Evolutionary conservation across 2,329 filamentous ascomycete genomes (phyloP).

Genomic region (Cladosporium phlei): DNA sequence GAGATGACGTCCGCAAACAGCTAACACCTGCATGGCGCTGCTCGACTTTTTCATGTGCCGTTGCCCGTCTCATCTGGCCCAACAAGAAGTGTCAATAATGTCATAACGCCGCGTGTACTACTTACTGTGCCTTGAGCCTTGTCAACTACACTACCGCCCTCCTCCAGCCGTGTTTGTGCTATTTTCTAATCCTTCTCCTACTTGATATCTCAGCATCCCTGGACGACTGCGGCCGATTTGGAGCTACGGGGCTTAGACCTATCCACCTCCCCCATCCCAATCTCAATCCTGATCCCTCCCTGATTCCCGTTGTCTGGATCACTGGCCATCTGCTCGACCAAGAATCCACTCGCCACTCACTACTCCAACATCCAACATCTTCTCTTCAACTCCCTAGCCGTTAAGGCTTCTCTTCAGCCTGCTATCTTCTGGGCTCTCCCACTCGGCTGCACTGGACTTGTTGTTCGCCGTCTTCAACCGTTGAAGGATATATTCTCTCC

Average conservation of each 20-base stretch:
- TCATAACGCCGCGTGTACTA: conserved; percentile 7
- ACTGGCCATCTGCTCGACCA: conserved; percentile 1
- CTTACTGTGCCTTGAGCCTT: too few relatives aligned
- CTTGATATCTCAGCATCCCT: background rate
- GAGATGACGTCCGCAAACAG: conserved; percentile 11
- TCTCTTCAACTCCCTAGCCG: background rate
- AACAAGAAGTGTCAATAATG: too few relatives aligned
- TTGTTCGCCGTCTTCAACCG: background rate
- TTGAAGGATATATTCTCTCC: background rate
- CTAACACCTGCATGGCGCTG: too few relatives aligned
- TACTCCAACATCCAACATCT: conserved; percentile 7
- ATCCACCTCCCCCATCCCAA: too few relatives aligned
- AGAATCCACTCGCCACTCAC: conserved; percentile 1
- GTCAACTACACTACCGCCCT: background rate
- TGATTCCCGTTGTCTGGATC: background rate
- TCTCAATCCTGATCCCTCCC: too few relatives aligned
- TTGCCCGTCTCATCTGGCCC: background rate
- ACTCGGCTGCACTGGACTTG: background rate
- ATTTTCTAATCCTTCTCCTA: background rate
- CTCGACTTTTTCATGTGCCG: background rate
- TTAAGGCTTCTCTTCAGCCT: background rate
- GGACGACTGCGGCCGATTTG: background rate
- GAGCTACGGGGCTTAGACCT: conserved; percentile 3
- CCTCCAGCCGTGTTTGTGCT: background rate
- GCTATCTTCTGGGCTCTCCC: background rate